phyloP scores from a whole-genome alignment of 208 protist genomes.

The Wallacemonas sp. region DNA sequence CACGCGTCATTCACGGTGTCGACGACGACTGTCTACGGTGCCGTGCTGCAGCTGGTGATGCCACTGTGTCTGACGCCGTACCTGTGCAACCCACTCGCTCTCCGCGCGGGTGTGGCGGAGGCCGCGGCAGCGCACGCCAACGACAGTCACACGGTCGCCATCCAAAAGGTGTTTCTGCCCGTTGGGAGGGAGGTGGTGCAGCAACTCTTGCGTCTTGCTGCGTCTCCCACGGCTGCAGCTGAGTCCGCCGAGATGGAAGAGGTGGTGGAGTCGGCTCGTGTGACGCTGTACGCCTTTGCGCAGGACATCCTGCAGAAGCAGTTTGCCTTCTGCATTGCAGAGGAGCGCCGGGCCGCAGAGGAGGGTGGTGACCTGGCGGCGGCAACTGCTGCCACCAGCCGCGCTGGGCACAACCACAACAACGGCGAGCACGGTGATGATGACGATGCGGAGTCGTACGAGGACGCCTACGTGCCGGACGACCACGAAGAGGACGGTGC shows the following conservation, averaged over 20 bases:
- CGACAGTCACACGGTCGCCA: conserved; percentile 6
- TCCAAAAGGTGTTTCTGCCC: conserved; percentile 45
- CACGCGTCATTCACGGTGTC: not conserved
- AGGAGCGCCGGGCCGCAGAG: conserved; percentile 55
- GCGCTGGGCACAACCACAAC: no score
- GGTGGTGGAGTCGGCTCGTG: conserved; percentile 17
- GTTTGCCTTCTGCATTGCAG: conserved; percentile 62
- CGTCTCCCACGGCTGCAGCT: no score
- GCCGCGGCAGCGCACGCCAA: conserved; percentile 19
- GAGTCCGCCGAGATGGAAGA: not conserved
- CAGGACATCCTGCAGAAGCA: conserved; percentile 90
- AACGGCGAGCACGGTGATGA: conserved; percentile 7
- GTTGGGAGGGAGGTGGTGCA: conserved; percentile 29
- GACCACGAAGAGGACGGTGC: conserved; percentile 21
- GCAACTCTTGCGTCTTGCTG: conserved; percentile 14
- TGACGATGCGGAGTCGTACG: conserved; percentile 10
- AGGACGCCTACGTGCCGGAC: conserved; percentile 35
- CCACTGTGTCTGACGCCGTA: conserved; percentile 66
- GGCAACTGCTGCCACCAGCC: no score
- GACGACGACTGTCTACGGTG: conserved; percentile 26
- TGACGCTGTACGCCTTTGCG: conserved; percentile 70
- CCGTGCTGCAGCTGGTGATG: conserved; percentile 52
- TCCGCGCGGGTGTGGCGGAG: not conserved
- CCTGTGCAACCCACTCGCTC: conserved; percentile 11
- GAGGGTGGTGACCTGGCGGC: conserved; percentile 15